Evolutionary conservation across 768 basidiomycete species (phyloP).

Genomic region (Lactarius pseudohatsudake): DNA sequence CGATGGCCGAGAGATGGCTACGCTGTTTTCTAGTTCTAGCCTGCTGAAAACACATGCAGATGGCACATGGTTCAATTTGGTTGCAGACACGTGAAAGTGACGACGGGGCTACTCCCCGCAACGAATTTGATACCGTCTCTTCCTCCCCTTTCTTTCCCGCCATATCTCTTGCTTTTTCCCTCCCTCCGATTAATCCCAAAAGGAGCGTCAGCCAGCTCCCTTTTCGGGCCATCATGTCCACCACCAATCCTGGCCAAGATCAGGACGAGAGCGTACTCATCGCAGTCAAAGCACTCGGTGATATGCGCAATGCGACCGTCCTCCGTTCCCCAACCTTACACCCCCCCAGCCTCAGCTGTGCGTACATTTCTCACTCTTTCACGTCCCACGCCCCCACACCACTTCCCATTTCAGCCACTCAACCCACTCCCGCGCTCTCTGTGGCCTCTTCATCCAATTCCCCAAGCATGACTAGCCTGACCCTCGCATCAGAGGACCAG

Average conservation of each 20-base stretch:
- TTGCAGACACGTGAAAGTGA: slow-evolving; percentile 25
- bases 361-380: slow-evolving; percentile 19
- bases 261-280: slow-evolving; percentile 79
- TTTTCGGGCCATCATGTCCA: slow-evolving; percentile 16
- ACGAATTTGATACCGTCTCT: not conserved
- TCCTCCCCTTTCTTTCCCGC: too few relatives aligned
- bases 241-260: slow-evolving; percentile 35
- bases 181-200: not conserved
- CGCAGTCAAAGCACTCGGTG: slow-evolving; percentile 72
- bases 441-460: slow-evolving; percentile 36
- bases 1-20: slow-evolving; percentile 18
- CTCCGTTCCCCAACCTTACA: slow-evolving; percentile 7
- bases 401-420: slow-evolving; percentile 33
- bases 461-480: slow-evolving; percentile 36
- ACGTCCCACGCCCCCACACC: not conserved
- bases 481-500: slow-evolving; percentile 32
- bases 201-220: not conserved
- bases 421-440: slow-evolving; percentile 39
- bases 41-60: slow-evolving; percentile 8
- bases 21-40: slow-evolving; percentile 3
- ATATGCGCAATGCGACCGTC: slow-evolving; percentile 53
- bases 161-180: too few relatives aligned
- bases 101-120: not conserved
- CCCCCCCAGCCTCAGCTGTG: slow-evolving; percentile 33
- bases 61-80: not conserved